Conservation (phyloP, 1,284 basidiomycete species). For the Ustilago cynodontis region DNA sequence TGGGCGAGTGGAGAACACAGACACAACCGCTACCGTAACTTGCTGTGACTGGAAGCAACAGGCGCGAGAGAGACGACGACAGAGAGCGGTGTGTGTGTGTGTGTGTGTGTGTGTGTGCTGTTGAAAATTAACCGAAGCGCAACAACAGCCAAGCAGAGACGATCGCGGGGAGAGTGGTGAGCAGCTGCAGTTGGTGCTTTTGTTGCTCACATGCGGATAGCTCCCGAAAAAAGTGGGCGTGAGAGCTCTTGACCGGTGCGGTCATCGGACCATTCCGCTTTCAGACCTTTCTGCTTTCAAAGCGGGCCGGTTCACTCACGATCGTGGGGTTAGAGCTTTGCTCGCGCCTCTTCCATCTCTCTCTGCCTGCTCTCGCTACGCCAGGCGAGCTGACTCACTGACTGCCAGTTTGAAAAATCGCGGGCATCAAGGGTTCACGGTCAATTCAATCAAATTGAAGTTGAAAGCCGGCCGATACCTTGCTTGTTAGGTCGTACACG, state of each 20-base stretch:
- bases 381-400: background rate
- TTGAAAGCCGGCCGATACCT: conserved; percentile 9
- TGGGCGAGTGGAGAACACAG: background rate
- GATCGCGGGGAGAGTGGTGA: background rate
- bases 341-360: background rate
- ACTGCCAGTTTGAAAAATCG: conserved; percentile 13
- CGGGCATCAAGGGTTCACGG: conserved; percentile 11
- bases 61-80: background rate
- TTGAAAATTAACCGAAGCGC: conserved; percentile 3
- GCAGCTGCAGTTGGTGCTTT: background rate
- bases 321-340: conserved; percentile 23
- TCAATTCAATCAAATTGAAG: background rate
- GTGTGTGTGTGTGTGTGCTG: background rate
- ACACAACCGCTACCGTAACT: background rate
- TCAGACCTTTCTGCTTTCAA: conserved; percentile 27
- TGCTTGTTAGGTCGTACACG: background rate
- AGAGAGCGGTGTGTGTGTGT: background rate
- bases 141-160: background rate
- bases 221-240: conserved; percentile 7
- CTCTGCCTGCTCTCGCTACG: background rate
- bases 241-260: conserved; percentile 6
- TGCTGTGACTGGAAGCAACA: background rate
- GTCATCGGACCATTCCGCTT: conserved; percentile 36
- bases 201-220: conserved; percentile 6
- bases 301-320: conserved; percentile 10